phyloP scores from a whole-genome alignment of 495 filamentous ascomycete genomes.

The Hyaloscypha hepaticicola region DNA sequence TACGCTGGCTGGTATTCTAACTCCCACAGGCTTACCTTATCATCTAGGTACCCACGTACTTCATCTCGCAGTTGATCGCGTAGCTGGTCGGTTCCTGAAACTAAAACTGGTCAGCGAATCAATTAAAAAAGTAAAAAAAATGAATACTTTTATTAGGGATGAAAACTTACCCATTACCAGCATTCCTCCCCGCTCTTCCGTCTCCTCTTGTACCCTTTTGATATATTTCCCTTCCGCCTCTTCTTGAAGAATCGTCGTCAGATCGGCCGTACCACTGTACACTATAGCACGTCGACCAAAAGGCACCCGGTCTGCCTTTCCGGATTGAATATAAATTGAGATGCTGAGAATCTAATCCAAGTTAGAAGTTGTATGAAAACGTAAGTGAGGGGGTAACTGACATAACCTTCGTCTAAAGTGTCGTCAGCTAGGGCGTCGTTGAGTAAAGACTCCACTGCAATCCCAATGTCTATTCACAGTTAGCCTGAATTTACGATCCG shows the following conservation, averaged over 20 bases:
- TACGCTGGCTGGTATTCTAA: conserved; percentile 23
- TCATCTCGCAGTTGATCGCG: conserved; percentile 19
- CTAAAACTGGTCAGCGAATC: conserved; percentile 18
- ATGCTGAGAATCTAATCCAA: conserved; percentile 15
- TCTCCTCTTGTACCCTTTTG: conserved; percentile 21
- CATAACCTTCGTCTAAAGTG: conserved; percentile 19
- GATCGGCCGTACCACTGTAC: conserved; percentile 21
- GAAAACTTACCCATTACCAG: conserved; percentile 24
- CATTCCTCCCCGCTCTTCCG: conserved; percentile 17
- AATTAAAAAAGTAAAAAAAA: conserved; percentile 20
- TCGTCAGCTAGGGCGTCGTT: conserved; percentile 19
- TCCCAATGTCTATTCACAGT: conserved; percentile 21
- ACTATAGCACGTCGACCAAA: conserved; percentile 14
- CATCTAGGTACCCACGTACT: conserved; percentile 22
- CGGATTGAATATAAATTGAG: conserved; percentile 10
- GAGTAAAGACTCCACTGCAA: conserved; percentile 20
- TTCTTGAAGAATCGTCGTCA: conserved; percentile 21
- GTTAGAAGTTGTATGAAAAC: conserved; percentile 12
- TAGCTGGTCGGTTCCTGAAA: conserved; percentile 20
- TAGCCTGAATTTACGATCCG: conserved; percentile 13
- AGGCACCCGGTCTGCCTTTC: conserved; percentile 12
- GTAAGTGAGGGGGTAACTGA: conserved; percentile 6
- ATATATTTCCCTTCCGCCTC: conserved; percentile 23
- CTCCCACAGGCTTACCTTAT: conserved; percentile 22
- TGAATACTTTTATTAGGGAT: conserved; percentile 13